Evolutionary conservation across 208 protist genomes (phyloP), one percentile per base, ranked within the genome.

Genomic region (Lotmaria passim): DNA sequence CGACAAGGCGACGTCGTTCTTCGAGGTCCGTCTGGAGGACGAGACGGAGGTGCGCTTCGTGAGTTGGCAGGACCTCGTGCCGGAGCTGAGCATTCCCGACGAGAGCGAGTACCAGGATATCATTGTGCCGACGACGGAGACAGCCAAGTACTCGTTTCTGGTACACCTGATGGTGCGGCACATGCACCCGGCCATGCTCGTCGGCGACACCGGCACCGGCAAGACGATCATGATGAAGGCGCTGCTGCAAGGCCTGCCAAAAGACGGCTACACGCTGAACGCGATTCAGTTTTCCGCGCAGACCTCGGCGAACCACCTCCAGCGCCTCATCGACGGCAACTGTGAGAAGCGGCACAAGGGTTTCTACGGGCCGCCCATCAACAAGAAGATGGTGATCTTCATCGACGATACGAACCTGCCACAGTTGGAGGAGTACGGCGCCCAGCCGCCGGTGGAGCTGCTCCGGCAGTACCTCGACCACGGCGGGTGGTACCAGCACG

Each of bases 351-450:
- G 97, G 41, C 89, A 95, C 59, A 98, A 98, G 73, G 95, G 94
- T 30, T 78, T 96, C 68, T 98, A 98, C 73, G 98, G 98, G 8
- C 97, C 98, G 19, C 91, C 94, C 7, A 89, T 96, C 57, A 98
- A 96, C 69, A 98, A 98, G 69, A 88, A 91, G 62, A 92, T 97
- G 82, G 72, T 98, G 58, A 82, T 98, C 57, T 98, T 99, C 81
- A 89, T 99, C 41, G 98, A 99, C 74, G 97, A 99, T 72, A 75
- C 98, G 24, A 98, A 99, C 82, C 81, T 98, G 75, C 98, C 98
- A 6, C 83, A 92, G 71, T 71, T 95, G n/a, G 97, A 99, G 78
- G 84, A 96, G 74, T 99, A 98, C 83, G 97, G 97, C 30, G 96
- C 97, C 10, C 97, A 98, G 83, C 97, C 98, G 39, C 97, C 98